Base-by-base conservation (phyloP, 306 rosid species). In the Fragaria iinumae region DNA sequence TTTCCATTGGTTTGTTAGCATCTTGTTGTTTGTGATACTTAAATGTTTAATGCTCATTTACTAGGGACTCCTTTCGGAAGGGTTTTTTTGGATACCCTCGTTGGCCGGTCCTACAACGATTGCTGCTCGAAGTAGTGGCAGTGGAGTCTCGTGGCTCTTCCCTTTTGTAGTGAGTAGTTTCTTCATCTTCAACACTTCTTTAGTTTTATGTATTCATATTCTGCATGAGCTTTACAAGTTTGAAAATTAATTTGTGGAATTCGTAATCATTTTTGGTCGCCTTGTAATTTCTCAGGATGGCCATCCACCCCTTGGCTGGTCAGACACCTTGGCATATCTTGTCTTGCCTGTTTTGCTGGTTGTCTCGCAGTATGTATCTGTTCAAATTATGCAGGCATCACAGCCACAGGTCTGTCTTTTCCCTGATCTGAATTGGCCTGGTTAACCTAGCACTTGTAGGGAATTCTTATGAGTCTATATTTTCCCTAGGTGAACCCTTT, bases 31-130 rank as follows among this genome's bases (percentile, higher is more conserved):
- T 79, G 67, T 72, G 52, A 20, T 43, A 41, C 38, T 23, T 50
- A 65, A 41, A 47, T 79, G 75, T 65, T 72, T 81, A 45, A 76
- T 68, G 32, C 49, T 72, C 49, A 64, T 20, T 82, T 81, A 29
- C 77, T 29, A 96, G 99, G 99, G 99, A 21, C 98, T 96, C 57
- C 98, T 96, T 32, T 86, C 90, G 7, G 99, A 96, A 83, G 99
- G 99, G 66, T 96, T 96, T 86, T 96, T 96, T 87, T 96, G 99
- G 99, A 93, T 96, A 85, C 99, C 99, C 79, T 92, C 97, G 67
- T 90, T 96, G 79, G 94, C 99, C 79, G 99, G 97, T 80, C 99
- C 99, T 63, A 96, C 98, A 72, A 89, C 97, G 34, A 25, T 93
- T 56, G 93, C 94, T 71, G 86, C 98, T 74, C 92, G 93, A 74